phyloP scores from a whole-genome alignment of 495 filamentous ascomycete genomes.

The Penicillium bovifimosum region DNA sequence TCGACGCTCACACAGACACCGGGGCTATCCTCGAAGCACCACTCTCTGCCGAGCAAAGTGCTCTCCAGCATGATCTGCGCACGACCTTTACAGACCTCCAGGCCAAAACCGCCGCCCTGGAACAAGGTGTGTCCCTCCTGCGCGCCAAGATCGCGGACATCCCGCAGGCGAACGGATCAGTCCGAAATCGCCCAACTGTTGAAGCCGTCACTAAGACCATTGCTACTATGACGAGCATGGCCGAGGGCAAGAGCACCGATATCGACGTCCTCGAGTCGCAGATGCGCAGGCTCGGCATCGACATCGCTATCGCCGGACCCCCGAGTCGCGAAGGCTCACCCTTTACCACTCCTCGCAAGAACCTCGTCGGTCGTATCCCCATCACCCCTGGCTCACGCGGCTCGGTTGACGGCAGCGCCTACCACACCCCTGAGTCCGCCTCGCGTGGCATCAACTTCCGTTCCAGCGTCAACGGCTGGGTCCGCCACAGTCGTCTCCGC shows the following conservation, averaged over 20 bases:
- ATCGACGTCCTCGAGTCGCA: constrained; percentile 84
- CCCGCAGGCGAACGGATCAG: constrained; percentile 33
- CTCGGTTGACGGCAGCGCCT: constrained; percentile 40
- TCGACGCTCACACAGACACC: constrained; percentile 61
- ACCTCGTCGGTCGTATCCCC: constrained; percentile 27
- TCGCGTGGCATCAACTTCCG: constrained; percentile 35
- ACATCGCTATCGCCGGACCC: constrained; percentile 40
- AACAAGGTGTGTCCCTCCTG: constrained; percentile 76
- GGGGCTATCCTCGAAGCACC: constrained; percentile 58
- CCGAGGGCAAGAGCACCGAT: constrained; percentile 78
- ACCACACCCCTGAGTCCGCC: constrained; percentile 54
- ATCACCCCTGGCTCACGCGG: constrained; percentile 37
- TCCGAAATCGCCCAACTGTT: constrained; percentile 65
- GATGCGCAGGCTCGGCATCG: constrained; percentile 64
- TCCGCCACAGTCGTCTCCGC: constrained; percentile 40
- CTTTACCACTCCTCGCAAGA: constrained; percentile 53
- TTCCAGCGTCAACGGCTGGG: constrained; percentile 44
- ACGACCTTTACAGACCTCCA: constrained; percentile 62
- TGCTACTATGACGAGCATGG: constrained; percentile 85
- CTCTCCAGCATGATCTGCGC: constrained; percentile 77
- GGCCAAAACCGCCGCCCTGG: constrained; percentile 67
- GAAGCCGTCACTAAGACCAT: constrained; percentile 91
- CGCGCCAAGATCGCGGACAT: constrained; percentile 65
- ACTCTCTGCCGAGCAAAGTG: constrained; percentile 74
- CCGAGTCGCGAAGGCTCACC: constrained; percentile 55